Base-by-base conservation (phyloP, 129 eudicot genomes). In the Cynara cardunculus region DNA sequence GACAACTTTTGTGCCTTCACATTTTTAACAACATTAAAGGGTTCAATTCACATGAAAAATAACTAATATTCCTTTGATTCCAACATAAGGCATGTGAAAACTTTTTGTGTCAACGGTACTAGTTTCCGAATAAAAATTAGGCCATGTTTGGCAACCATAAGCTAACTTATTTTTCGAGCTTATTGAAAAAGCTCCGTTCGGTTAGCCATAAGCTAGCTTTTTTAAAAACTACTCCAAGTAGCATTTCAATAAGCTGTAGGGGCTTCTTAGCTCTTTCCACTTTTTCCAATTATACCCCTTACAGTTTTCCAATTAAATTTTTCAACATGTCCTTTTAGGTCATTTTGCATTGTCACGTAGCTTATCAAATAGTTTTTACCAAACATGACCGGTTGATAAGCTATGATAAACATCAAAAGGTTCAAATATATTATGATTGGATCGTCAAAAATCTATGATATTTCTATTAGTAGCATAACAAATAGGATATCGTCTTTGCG, bases 1-100 rank as follows among this genome's bases (percentile, higher is more conserved):
- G 92, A 83, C 46, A 92, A 87, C 85, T 88, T 90, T 39, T 82
- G 88, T 49, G 95, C 99, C 99, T 95, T 81, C 82, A 89, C 34
- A 31, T 70, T 82, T 62, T 14, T 22, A 74, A 71, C 65, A 68
- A 22, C 56, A 77, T 41, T 80, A n/a, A 35, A 71, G 67, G 78
- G 32, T 32, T 81, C 21, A 56, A 59, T 14, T 11, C 13, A 81
- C 12, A 74, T 37, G 34, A 35, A 25, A 68, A 67, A 34, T 12
- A 71, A 53, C 24, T 30, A 16, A 19, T 1, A 25, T 27, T 28
- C 49, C 61, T 4, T 9, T 37, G 35, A 5, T 32, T 32, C 35
- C 35, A 32, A 62, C 31, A 14, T 62, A 41, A 31, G 37, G 27
- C 65, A 35, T 24, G 39, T 26, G 37, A 32, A 32, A 21, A 19